Conservation (phyloP, 495 filamentous ascomycete genomes). For the Hypoxylon fuscum region DNA sequence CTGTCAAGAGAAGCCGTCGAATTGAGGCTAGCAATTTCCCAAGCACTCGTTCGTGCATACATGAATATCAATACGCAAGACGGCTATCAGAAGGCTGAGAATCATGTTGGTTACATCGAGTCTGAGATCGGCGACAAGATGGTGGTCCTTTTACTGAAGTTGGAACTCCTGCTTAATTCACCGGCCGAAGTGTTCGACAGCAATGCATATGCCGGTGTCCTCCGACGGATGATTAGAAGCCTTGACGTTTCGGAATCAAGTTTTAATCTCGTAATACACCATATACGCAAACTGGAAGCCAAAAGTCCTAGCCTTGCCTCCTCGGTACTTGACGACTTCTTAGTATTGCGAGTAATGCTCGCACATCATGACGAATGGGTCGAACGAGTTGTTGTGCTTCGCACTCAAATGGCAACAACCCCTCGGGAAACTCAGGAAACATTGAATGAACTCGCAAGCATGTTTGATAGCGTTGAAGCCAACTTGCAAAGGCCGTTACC, state of each 20-base stretch:
- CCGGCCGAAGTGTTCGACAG: slow-evolving; percentile 58
- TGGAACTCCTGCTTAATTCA: slow-evolving; percentile 67
- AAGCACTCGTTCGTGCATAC: slow-evolving; percentile 65
- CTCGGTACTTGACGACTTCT: slow-evolving; percentile 67
- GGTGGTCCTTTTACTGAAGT: slow-evolving; percentile 71
- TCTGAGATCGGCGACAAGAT: slow-evolving; percentile 68
- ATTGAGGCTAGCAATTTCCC: slow-evolving; percentile 71
- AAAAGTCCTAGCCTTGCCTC: slow-evolving; percentile 62
- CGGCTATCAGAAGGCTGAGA: slow-evolving; percentile 61
- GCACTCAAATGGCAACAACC: slow-evolving; percentile 37
- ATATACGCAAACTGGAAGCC: slow-evolving; percentile 70
- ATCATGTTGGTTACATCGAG: slow-evolving; percentile 66
- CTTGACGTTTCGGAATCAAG: slow-evolving; percentile 66
- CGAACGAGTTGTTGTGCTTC: slow-evolving; percentile 36
- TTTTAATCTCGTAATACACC: slow-evolving; percentile 75
- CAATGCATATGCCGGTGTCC: slow-evolving; percentile 58
- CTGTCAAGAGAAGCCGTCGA: slow-evolving; percentile 69
- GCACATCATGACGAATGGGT: slow-evolving; percentile 41
- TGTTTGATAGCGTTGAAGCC: slow-evolving; percentile 36
- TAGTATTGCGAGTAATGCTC: slow-evolving; percentile 52
- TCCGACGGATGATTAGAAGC: slow-evolving; percentile 64
- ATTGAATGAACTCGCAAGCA: slow-evolving; percentile 31
- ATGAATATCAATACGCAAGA: slow-evolving; percentile 57
- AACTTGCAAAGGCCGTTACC: slow-evolving; percentile 50
- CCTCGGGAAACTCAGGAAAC: slow-evolving; percentile 32